Percentiles rank a stretch among this genome's conserved stretches.
Evolutionary conservation across 140 eudicot species (phyloP).

Genomic region (Senecio squalidus): DNA sequence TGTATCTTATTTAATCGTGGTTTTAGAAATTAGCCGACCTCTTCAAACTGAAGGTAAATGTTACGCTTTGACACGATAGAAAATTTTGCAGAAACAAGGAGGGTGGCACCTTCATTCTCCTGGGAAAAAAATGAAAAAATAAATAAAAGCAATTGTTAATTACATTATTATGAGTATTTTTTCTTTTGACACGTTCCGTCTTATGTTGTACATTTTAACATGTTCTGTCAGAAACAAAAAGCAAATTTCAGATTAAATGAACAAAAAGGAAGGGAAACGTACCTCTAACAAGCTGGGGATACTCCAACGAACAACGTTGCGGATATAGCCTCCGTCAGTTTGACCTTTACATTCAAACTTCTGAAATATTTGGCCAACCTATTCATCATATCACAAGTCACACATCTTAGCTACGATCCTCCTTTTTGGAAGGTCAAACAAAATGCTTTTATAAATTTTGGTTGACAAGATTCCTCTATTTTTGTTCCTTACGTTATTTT

Average conservation of each 20-base stretch:
- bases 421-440: too few relatives aligned
- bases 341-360: slow-evolving; percentile 70
- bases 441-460: neutral
- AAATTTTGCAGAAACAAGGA: slow-evolving; percentile 90
- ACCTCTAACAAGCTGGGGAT: slow-evolving; percentile 73
- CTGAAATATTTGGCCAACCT: slow-evolving; percentile 94
- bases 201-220: too few relatives aligned
- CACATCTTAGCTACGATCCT: slow-evolving; percentile 11
- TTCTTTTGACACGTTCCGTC: too few relatives aligned
- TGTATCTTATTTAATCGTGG: neutral
- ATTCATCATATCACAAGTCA: slow-evolving; percentile 12
- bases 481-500: neutral
- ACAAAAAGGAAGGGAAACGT: neutral
- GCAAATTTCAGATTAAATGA: neutral
- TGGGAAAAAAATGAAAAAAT: slow-evolving; percentile 12
- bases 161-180: too few relatives aligned
- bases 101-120: slow-evolving; percentile 97
- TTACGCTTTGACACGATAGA: slow-evolving; percentile 69
- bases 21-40: slow-evolving; percentile 38
- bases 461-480: neutral
- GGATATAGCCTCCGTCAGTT: slow-evolving; percentile 62
- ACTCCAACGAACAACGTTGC: slow-evolving; percentile 89
- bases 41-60: slow-evolving; percentile 81
- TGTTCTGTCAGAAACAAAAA: too few relatives aligned
- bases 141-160: neutral